Base-by-base conservation (phyloP, 2,329 filamentous ascomycete species). In the Diplodia scrobiculata region DNA sequence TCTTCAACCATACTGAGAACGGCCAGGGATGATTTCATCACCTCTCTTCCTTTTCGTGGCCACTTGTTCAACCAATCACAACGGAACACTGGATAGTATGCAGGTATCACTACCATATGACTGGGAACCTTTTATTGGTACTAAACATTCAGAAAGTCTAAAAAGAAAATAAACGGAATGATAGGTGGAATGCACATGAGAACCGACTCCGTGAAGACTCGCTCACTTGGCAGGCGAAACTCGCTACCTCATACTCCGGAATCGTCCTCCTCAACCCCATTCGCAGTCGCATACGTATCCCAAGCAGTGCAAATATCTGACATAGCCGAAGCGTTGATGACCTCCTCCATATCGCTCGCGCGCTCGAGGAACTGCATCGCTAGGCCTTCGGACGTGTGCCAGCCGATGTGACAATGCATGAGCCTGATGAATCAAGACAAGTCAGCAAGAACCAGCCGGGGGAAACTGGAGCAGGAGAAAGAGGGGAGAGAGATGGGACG, bases 371-470 rank as follows among this genome's bases (percentile, higher is more conserved):
- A 71, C 59, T 71, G 70, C 17, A 70, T 55, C 32, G 66, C 68
- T 32, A 71, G 62, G 13, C 70, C 70, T 45, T 68, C 66, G 41
- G 51, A 60, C 21, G 68, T 68, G 48, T 68, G 68, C 70, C 72
- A 75, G 3, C 71, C 73, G 47, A 75, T 75, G 53, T 75, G 73
- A 67, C 73, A 75, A 63, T 74, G 72, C 70, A 75, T 73, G 27
- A 74, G 66, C 70, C 70, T 67, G 17, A 5, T 17, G n/a, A 5
- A 36, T n/a, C 14, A 6, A 29, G 2, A 29, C 17, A 41, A 36
- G 36, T 50, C 58, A 51, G 25, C 25, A 59, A 34, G 19, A 38
- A 9, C 7, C 1, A n/a, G 13, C 1, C 7, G n/a, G 7, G 19
- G 17, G 14, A 41, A 3, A 3, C 36, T 9, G 29, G 17, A n/a